Evolutionary conservation across 106 monocot genomes (phyloP).

Genomic region (Dendrobium huoshanense): DNA sequence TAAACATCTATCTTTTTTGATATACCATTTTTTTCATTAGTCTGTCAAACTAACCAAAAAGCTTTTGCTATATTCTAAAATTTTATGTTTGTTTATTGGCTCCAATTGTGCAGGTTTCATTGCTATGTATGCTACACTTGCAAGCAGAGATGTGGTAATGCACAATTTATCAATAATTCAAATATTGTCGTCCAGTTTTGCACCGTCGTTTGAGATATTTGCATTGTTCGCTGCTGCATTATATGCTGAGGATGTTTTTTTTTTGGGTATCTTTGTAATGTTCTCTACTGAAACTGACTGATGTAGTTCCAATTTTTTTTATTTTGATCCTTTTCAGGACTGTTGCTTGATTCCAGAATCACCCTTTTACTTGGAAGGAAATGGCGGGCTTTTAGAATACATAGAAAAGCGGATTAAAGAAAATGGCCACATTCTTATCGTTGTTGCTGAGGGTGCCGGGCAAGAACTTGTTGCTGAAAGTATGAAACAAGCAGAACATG

Average conservation of each 20-base stretch:
- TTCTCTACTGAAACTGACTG: neutral
- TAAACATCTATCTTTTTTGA: too few relatives aligned
- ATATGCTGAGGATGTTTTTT: neutral
- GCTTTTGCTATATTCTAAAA: neutral
- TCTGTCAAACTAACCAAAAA: neutral
- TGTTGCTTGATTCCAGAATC: constrained; percentile 78
- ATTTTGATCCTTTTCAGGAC: constrained; percentile 34
- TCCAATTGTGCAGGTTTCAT: constrained; percentile 45
- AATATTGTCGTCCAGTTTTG: neutral
- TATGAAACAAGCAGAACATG: constrained; percentile 12
- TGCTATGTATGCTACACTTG: constrained; percentile 77
- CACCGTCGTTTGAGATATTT: neutral
- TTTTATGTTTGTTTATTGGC: too few relatives aligned
- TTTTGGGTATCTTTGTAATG: neutral
- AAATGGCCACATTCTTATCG: constrained; percentile 62
- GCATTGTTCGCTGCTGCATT: neutral
- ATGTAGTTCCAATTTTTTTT: neutral
- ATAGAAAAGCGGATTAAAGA: constrained; percentile 59
- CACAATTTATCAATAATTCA: constrained; percentile 2
- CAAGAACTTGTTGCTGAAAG: constrained; percentile 52
- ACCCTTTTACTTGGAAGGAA: constrained; percentile 57
- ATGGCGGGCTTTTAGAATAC: constrained; percentile 49
- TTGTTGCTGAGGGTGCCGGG: constrained; percentile 65
- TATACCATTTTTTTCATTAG: neutral
- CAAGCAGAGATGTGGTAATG: constrained; percentile 65